phyloP scores from a whole-genome alignment of 2,329 filamentous ascomycete species.

The Penicillium sp. region DNA sequence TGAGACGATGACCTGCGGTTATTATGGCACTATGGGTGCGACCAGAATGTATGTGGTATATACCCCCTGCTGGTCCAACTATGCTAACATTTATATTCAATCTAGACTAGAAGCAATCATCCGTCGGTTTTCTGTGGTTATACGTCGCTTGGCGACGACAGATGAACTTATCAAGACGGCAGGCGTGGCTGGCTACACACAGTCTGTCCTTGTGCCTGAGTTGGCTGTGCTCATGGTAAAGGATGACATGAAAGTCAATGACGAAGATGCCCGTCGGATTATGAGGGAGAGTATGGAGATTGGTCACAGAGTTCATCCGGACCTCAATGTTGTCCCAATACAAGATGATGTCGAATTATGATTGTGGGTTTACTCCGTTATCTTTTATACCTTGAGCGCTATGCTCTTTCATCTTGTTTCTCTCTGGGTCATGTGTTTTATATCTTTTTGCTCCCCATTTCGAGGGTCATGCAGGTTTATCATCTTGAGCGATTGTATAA shows the following conservation, averaged over 20 bases:
- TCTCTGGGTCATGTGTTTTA: neutral
- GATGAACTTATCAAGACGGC: constrained; percentile 66
- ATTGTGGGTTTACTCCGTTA: neutral
- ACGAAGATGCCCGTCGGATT: constrained; percentile 52
- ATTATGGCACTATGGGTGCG: constrained; percentile 76
- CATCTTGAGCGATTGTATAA: constrained; percentile 3
- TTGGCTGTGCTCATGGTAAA: constrained; percentile 55
- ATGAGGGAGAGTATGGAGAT: constrained; percentile 65
- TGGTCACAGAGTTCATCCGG: constrained; percentile 66
- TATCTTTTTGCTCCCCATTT: neutral
- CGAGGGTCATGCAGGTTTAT: neutral
- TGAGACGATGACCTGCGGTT: constrained; percentile 66
- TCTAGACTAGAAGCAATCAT: constrained; percentile 58
- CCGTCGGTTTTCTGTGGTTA: constrained; percentile 54
- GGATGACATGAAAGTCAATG: constrained; percentile 55
- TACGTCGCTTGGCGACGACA: constrained; percentile 61
- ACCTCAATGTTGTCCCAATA: constrained; percentile 51
- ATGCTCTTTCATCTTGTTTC: neutral
- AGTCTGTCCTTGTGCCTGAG: constrained; percentile 75
- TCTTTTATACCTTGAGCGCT: neutral
- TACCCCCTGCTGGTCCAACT: neutral
- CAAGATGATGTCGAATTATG: constrained; percentile 6
- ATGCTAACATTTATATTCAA: neutral
- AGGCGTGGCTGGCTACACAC: constrained; percentile 67
- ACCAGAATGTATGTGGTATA: constrained; percentile 58